phyloP scores from a whole-genome alignment of 2,329 filamentous ascomycete species.

The Exserohilum turcica region DNA sequence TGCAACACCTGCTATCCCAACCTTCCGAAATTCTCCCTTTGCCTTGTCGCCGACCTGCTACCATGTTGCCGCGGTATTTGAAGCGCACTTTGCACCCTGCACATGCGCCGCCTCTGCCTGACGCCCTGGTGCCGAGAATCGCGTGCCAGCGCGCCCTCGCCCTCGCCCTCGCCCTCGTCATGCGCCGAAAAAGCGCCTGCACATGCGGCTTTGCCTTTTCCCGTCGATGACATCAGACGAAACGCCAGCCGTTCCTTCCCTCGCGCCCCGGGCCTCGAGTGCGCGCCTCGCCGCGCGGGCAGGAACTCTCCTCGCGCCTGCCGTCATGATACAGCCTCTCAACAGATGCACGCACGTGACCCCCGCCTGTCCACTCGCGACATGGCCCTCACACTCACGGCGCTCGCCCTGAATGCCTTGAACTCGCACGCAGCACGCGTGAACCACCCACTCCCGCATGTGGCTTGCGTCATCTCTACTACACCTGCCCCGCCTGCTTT shows the following conservation, averaged over 20 bases:
- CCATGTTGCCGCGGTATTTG: background rate
- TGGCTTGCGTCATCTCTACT: constrained; percentile 4
- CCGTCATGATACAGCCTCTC: constrained; percentile 14
- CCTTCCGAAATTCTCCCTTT: background rate
- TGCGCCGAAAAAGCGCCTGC: background rate
- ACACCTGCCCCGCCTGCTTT: constrained; percentile 4
- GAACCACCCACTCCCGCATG: background rate
- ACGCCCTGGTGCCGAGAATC: background rate
- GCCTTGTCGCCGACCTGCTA: background rate
- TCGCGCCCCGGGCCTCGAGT: too few relatives aligned
- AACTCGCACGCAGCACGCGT: too few relatives aligned
- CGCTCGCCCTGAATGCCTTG: background rate
- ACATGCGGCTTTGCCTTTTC: background rate
- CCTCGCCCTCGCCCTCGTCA: background rate
- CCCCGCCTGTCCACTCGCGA: background rate
- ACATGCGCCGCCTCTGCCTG: background rate
- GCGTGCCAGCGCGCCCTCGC: background rate
- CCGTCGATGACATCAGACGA: background rate
- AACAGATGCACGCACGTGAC: constrained; percentile 7
- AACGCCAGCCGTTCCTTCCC: constrained; percentile 4
- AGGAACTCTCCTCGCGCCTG: constrained; percentile 9
- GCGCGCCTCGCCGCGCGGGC: constrained; percentile 4
- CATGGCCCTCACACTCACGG: too few relatives aligned
- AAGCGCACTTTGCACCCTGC: background rate
- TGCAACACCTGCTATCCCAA: background rate